A percentile compares a stretch with the other conserved stretches of the same genome.
Conservation (phyloP, 2,329 filamentous ascomycete species). For the Penicillium paneum region DNA sequence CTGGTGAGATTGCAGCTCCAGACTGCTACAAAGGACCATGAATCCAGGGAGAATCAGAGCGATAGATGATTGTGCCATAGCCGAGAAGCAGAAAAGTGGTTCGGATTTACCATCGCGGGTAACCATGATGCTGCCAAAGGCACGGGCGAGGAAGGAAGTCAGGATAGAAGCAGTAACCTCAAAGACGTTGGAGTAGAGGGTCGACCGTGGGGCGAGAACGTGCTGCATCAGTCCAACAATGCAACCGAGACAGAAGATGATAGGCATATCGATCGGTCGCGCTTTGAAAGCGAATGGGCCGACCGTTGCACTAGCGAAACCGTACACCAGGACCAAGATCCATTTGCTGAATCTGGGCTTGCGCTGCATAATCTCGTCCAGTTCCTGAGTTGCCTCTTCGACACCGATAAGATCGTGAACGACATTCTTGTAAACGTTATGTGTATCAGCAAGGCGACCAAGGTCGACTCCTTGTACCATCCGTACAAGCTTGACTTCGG, state of each 20-base stretch:
- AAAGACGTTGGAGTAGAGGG: conserved; percentile 64
- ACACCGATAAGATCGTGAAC: conserved; percentile 50
- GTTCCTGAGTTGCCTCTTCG: conserved; percentile 45
- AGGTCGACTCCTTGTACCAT: conserved; percentile 46
- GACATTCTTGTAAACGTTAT: conserved; percentile 50
- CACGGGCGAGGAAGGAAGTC: conserved; percentile 67
- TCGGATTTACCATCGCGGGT: conserved; percentile 39
- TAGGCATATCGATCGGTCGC: conserved; percentile 73
- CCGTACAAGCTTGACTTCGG: conserved; percentile 48
- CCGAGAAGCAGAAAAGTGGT: conserved; percentile 66
- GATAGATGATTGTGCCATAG: conserved; percentile 69
- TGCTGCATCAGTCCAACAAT: conserved; percentile 74
- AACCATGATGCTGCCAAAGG: conserved; percentile 62
- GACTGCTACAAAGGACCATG: conserved; percentile 58
- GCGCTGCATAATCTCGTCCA: conserved; percentile 56
- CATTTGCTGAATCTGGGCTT: conserved; percentile 56
- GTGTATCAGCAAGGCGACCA: conserved; percentile 46
- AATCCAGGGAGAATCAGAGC: conserved; percentile 71
- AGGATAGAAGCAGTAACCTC: conserved; percentile 64
- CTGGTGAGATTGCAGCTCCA: conserved; percentile 68
- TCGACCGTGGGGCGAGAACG: conserved; percentile 69
- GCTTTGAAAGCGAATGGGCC: conserved; percentile 80
- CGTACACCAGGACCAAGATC: conserved; percentile 65
- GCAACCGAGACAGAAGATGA: conserved; percentile 73
- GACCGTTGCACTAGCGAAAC: conserved; percentile 70